A percentile compares a stretch with the other conserved stretches of the same genome.
Evolutionary conservation across 2,329 filamentous ascomycete genomes (phyloP).

Genomic region (Xylariaceae sp.): DNA sequence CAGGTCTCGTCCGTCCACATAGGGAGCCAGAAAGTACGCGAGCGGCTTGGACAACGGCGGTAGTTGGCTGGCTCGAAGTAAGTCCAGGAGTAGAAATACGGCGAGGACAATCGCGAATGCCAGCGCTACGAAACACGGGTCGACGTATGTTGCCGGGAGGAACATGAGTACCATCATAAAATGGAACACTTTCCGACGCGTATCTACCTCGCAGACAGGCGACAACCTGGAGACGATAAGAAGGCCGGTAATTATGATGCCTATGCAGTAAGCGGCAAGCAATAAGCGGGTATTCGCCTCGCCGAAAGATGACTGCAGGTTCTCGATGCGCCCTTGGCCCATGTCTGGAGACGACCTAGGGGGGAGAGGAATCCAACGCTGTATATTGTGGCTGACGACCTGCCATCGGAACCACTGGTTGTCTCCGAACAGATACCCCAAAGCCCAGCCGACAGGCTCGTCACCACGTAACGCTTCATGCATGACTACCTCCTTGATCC

Average conservation of each 20-base stretch:
- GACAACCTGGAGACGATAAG: conserved; percentile 69
- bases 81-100: conserved; percentile 81
- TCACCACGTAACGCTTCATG: conserved; percentile 60
- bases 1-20: conserved; percentile 89
- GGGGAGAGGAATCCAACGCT: conserved; percentile 71
- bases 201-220: conserved; percentile 83
- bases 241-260: conserved; percentile 66
- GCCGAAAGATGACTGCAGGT: conserved; percentile 62
- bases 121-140: conserved; percentile 76
- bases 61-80: conserved; percentile 84
- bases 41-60: conserved; percentile 84
- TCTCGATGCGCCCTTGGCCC: conserved; percentile 54
- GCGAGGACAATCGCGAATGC: conserved; percentile 75
- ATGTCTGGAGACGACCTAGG: conserved; percentile 30
- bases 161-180: conserved; percentile 98
- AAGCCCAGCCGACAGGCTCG: conserved; percentile 88
- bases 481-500: conserved; percentile 65
- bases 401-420: conserved; percentile 65
- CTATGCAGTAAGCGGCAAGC: conserved; percentile 67
- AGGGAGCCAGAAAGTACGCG: conserved; percentile 81
- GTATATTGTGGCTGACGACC: conserved; percentile 62
- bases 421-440: conserved; percentile 84
- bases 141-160: conserved; percentile 77
- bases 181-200: conserved; percentile 92
- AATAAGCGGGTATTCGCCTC: conserved; percentile 76